phyloP scores from a whole-genome alignment of 495 filamentous ascomycete species.

The Penicillium tannophilum region DNA sequence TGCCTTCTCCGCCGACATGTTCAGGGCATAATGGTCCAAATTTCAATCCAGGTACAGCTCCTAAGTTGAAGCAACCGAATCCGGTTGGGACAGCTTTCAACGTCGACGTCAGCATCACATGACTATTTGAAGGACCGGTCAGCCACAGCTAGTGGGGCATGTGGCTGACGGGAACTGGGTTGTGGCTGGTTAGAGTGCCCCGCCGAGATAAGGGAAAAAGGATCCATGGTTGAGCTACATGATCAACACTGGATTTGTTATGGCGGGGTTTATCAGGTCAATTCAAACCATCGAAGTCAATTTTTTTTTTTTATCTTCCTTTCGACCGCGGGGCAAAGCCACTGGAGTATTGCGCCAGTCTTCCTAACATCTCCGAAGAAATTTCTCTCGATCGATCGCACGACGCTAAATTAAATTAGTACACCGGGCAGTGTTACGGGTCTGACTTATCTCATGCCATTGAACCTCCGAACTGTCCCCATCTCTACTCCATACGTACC shows the following conservation, averaged over 20 bases:
- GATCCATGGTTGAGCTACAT: slow-evolving; percentile 9
- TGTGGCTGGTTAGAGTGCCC: slow-evolving; percentile 10
- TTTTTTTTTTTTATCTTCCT: neutral
- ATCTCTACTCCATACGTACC: neutral
- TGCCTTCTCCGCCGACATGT: slow-evolving; percentile 39
- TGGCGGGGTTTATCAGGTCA: slow-evolving; percentile 4
- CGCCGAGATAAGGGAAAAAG: slow-evolving; percentile 2
- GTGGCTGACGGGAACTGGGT: neutral
- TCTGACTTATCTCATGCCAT: neutral
- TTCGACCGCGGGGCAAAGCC: neutral
- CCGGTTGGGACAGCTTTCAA: slow-evolving; percentile 23
- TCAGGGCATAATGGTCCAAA: slow-evolving; percentile 34
- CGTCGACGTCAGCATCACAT: slow-evolving; percentile 33
- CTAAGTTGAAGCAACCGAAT: slow-evolving; percentile 11
- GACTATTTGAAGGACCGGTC: neutral
- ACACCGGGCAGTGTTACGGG: slow-evolving; percentile 2
- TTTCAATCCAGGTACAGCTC: neutral
- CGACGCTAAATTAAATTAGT: slow-evolving; percentile 5
- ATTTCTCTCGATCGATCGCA: neutral
- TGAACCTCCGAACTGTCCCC: slow-evolving; percentile 1
- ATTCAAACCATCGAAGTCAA: neutral
- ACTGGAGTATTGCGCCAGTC: neutral
- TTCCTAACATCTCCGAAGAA: slow-evolving; percentile 4
- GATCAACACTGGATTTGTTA: slow-evolving; percentile 1
- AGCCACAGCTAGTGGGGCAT: slow-evolving; percentile 10